Conservation (phyloP, 495 filamentous ascomycete genomes). For the Neurospora sp. region DNA sequence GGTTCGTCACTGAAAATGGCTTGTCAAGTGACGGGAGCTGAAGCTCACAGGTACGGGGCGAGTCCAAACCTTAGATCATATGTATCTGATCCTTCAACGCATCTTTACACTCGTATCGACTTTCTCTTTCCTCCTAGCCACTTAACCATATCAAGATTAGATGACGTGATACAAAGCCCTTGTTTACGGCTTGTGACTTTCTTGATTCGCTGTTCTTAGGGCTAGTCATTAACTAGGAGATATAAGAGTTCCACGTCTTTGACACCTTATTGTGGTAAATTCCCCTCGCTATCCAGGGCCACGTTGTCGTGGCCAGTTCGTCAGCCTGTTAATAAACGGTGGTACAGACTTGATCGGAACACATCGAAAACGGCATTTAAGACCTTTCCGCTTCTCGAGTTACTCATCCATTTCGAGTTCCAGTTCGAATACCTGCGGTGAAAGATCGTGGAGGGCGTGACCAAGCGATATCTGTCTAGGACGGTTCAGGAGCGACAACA, state of each 20-base stretch:
- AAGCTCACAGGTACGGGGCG: conserved; percentile 2
- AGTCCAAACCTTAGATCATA: conserved; percentile 14
- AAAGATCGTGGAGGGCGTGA: background rate
- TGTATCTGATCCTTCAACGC: background rate
- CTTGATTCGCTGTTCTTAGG: background rate
- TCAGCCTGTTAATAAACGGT: background rate
- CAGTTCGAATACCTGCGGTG: background rate
- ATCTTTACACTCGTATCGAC: conserved; percentile 12
- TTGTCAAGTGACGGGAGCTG: conserved; percentile 25
- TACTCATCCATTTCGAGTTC: background rate
- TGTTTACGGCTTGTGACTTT: conserved; percentile 11
- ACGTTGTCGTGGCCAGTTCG: background rate
- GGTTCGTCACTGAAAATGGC: background rate
- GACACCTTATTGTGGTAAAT: background rate
- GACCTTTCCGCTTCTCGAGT: background rate
- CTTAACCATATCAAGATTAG: conserved; percentile 11
- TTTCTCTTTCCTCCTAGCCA: conserved; percentile 16
- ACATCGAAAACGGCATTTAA: background rate
- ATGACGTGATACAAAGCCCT: conserved; percentile 20
- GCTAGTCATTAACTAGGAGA: background rate
- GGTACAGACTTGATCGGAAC: background rate
- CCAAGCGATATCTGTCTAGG: background rate
- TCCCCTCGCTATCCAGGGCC: background rate
- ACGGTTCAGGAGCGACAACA: background rate
- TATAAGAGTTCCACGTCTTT: background rate